Evolutionary conservation across 306 rosid genomes (phyloP), one percentile per base, ranked within the genome.

Genomic region (Gastrolobium bilobum): DNA sequence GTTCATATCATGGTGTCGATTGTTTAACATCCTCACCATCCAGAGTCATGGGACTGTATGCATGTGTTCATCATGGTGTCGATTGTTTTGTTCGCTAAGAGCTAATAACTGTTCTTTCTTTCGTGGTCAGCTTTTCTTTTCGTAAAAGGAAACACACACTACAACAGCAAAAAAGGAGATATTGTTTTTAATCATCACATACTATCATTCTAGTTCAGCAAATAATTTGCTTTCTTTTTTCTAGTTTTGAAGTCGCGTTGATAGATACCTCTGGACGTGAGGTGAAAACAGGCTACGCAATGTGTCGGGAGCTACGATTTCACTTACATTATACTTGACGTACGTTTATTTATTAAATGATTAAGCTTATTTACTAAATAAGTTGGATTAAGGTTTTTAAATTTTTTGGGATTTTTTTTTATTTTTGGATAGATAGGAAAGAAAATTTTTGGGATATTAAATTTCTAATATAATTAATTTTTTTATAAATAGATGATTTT

Each of bases 121-220:
- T 52, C 9, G 11, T 70, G 44, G 11, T 44, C 61, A 8, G 10
- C 59, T 76, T 82, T 82, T 76, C 86, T 70, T 82, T 53, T 63
- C 75, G 68, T 70, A 14, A 70, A 82, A 77, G 82, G 64, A 13
- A 75, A 75, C 26, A 20, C 26, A 20, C 26, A 20, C 26, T 40
- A 64, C 33, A 38, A 6, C 10, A 26, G 38, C 53, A 67, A 74
- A 57, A 58, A 4, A 11, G 4, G 61, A 14, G 48, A 29, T 37
- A 50, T 15, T 44, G 11, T n/a, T 68, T 46, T 75, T 48, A 57
- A 73, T 73, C 63, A 81, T 73, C 54, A 35, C 54, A 44, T 7
- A 72, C 46, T 48, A 80, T 65, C 31, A 73, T 73, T 57, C 57
- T 35, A 65, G 29, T 56, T 56, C 39, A 39, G 14, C 44, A 52